These are phyloP conservation scores for Domatiomyces globalis DNA, from an alignment of 2,329 filamentous ascomycete species.

Conservation along the genomic window DNA sequence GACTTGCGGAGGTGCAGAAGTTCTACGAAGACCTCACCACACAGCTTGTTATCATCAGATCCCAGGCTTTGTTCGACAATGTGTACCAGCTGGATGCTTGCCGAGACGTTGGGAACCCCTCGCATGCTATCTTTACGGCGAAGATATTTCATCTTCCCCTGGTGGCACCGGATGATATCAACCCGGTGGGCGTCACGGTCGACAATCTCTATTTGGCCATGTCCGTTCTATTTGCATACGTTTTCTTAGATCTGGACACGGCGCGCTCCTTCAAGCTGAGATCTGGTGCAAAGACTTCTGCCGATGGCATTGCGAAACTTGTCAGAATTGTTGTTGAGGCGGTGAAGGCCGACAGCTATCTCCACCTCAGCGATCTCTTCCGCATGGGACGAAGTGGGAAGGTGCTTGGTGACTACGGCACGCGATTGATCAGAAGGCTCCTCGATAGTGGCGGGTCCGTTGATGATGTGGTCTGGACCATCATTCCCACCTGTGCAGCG, in stretches of 20 bases:
- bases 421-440: slow-evolving; percentile 42
- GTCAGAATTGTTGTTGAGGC: slow-evolving; percentile 15
- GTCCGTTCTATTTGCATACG: slow-evolving; percentile 19
- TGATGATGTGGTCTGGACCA: slow-evolving; percentile 41
- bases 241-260: slow-evolving; percentile 21
- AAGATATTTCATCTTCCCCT: slow-evolving; percentile 20
- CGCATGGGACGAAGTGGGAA: slow-evolving; percentile 10
- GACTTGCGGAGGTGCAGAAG: slow-evolving; percentile 31
- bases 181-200: slow-evolving; percentile 14
- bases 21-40: slow-evolving; percentile 37
- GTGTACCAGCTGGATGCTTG: slow-evolving; percentile 22
- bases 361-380: slow-evolving; percentile 21
- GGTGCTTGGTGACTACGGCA: slow-evolving; percentile 38
- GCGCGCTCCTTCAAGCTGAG: slow-evolving; percentile 18
- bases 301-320: slow-evolving; percentile 13
- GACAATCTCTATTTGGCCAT: slow-evolving; percentile 20
- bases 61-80: slow-evolving; percentile 19
- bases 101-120: slow-evolving; percentile 20
- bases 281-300: slow-evolving; percentile 10
- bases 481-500: slow-evolving; percentile 43
- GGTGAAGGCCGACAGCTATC: slow-evolving; percentile 25
- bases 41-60: slow-evolving; percentile 21
- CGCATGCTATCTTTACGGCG: slow-evolving; percentile 21
- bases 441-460: slow-evolving; percentile 33
- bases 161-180: slow-evolving; percentile 13